A percentile compares a stretch with the other conserved stretches of the same genome.
Conservation (phyloP, 129 eudicot genomes). For the Smallanthus sonchifolius region DNA sequence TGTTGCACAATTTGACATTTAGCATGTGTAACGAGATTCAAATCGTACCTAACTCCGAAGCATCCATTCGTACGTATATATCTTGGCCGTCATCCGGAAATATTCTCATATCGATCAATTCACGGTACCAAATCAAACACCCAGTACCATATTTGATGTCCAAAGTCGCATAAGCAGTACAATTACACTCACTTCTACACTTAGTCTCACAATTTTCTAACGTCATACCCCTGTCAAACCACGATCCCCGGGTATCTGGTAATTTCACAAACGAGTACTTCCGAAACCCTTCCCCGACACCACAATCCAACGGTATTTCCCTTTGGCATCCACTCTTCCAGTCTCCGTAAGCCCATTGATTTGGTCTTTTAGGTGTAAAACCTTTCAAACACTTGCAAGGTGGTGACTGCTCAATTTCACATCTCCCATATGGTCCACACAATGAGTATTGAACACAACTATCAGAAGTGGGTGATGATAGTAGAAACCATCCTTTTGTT, state of each 20-base stretch:
- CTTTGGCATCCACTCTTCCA: conserved; percentile 19
- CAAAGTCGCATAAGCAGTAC: too few relatives aligned
- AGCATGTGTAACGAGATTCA: too few relatives aligned
- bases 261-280: conserved; percentile 26
- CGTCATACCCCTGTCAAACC: conserved; percentile 22
- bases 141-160: too few relatives aligned
- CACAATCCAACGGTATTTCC: neutral
- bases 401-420: too few relatives aligned
- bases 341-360: conserved; percentile 33
- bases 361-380: conserved; percentile 27
- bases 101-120: conserved; percentile 2
- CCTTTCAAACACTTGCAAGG: neutral
- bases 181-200: conserved; percentile 14
- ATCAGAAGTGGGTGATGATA: neutral
- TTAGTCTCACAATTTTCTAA: conserved; percentile 22
- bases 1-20: too few relatives aligned
- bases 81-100: conserved; percentile 28
- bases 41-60: conserved; percentile 39
- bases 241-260: conserved; percentile 28
- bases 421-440: too few relatives aligned
- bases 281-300: conserved; percentile 33
- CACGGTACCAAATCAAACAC: too few relatives aligned
- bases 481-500: neutral
- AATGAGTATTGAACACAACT: too few relatives aligned
- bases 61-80: conserved; percentile 32